Conservation (phyloP, 257 asterid genomes). For the Sherardia arvensis region DNA sequence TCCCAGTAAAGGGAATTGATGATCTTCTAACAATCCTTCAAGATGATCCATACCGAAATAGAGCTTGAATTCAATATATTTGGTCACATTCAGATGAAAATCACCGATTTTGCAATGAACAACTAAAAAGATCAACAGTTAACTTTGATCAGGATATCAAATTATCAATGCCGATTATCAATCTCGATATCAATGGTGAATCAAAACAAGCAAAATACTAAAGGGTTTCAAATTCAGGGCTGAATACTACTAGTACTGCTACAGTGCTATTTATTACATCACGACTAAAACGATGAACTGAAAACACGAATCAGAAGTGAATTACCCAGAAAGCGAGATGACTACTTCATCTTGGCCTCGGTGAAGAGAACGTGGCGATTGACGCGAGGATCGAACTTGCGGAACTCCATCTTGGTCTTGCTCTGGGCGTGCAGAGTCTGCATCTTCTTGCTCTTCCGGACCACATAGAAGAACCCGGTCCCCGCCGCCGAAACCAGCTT, state of each 20-base stretch:
- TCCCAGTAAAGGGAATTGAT: too few species aligned
- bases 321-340: too few species aligned
- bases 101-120: background rate
- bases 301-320: background rate
- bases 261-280: too few species aligned
- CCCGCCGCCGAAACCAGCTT: conserved; percentile 70
- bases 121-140: background rate
- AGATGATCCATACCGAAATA: too few species aligned
- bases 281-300: too few species aligned
- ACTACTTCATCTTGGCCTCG: conserved; percentile 63
- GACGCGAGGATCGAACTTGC: conserved; percentile 69
- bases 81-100: too few species aligned
- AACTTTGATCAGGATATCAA: background rate
- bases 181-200: too few species aligned
- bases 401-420: conserved; percentile 49
- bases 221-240: too few species aligned
- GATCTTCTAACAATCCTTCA: too few species aligned
- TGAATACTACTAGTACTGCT: too few species aligned
- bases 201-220: background rate
- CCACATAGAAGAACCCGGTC: conserved; percentile 67
- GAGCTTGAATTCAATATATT: too few species aligned
- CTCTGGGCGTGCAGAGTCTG: conserved; percentile 18
- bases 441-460: conserved; percentile 50
- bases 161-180: too few species aligned
- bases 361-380: conserved; percentile 60